Evolutionary conservation across 2,329 filamentous ascomycete genomes (phyloP).

Genomic region (Elsinoe ampelina): DNA sequence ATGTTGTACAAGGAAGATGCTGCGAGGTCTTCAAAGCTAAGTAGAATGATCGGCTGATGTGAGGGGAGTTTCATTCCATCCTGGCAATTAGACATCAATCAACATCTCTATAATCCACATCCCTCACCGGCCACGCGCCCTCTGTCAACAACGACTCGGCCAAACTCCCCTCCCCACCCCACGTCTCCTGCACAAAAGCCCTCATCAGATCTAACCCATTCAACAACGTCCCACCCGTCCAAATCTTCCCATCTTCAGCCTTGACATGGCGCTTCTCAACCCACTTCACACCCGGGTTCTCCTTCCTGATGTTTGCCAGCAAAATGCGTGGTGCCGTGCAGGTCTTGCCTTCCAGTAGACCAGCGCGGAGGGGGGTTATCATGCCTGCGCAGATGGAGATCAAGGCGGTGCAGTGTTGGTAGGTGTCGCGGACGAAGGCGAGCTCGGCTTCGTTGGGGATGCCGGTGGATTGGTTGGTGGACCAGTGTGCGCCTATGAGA

Average conservation of each 20-base stretch:
- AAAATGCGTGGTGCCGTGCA: conserved; percentile 30
- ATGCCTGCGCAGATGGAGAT: conserved; percentile 35
- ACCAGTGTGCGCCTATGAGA: conserved; percentile 32
- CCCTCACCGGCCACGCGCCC: neutral
- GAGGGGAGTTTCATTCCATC: too few species aligned
- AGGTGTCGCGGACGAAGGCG: conserved; percentile 30
- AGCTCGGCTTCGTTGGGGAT: conserved; percentile 26
- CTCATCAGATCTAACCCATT: conserved; percentile 28
- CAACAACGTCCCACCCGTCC: conserved; percentile 27
- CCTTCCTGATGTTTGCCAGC: conserved; percentile 22
- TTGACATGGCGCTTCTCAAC: conserved; percentile 26
- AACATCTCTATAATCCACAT: neutral
- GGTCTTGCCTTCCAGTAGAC: conserved; percentile 32
- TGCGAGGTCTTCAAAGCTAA: too few species aligned
- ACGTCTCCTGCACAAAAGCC: conserved; percentile 23
- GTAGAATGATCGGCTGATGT: too few species aligned
- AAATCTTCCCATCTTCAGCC: conserved; percentile 25
- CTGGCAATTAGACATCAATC: neutral
- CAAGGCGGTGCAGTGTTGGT: conserved; percentile 31
- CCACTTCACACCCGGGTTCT: conserved; percentile 29
- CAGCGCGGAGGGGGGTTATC: conserved; percentile 26
- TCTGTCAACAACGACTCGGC: neutral
- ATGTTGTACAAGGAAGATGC: too few species aligned
- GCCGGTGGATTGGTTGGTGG: conserved; percentile 20
- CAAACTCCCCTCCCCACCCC: conserved; percentile 15